Evolutionary conservation across 2,329 filamentous ascomycete genomes (phyloP).

Genomic region (Myriosclerotinia scirpicola): DNA sequence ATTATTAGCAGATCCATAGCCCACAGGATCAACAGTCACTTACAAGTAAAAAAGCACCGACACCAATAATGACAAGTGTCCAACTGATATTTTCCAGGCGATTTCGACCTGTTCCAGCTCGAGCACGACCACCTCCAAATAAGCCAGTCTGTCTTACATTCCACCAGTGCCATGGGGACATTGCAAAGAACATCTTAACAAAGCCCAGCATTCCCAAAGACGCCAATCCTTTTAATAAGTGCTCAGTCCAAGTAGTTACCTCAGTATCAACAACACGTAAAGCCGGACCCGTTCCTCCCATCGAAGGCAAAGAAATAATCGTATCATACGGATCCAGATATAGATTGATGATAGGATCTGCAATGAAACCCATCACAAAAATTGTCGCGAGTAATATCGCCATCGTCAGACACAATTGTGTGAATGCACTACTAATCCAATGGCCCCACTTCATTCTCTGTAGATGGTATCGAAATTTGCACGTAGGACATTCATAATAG

Average conservation of each 20-base stretch:
- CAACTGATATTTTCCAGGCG: conserved; percentile 77
- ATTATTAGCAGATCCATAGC: not conserved
- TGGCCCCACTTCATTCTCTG: conserved; percentile 74
- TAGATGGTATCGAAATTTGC: conserved; percentile 78
- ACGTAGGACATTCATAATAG: conserved; percentile 86
- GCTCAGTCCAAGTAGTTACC: conserved; percentile 68
- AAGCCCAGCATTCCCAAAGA: conserved; percentile 85
- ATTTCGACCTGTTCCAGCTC: conserved; percentile 66
- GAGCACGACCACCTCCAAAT: conserved; percentile 51
- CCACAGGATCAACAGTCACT: conserved; percentile 42
- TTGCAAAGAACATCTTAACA: conserved; percentile 72
- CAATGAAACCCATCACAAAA: conserved; percentile 85
- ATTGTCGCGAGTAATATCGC: conserved; percentile 69
- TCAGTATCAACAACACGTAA: conserved; percentile 48
- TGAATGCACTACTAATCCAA: conserved; percentile 63
- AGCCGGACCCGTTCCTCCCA: conserved; percentile 44
- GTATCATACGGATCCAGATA: conserved; percentile 77
- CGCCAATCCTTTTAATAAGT: conserved; percentile 88
- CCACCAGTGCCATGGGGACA: conserved; percentile 76
- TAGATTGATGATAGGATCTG: conserved; percentile 86
- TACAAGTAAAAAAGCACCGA: conserved; percentile 76
- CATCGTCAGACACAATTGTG: conserved; percentile 71
- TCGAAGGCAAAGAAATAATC: conserved; percentile 48
- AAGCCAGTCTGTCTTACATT: conserved; percentile 65
- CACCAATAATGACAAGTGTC: conserved; percentile 75